Evolutionary conservation across 2,329 filamentous ascomycete species (phyloP).

Genomic region (Grosmannia serpens): DNA sequence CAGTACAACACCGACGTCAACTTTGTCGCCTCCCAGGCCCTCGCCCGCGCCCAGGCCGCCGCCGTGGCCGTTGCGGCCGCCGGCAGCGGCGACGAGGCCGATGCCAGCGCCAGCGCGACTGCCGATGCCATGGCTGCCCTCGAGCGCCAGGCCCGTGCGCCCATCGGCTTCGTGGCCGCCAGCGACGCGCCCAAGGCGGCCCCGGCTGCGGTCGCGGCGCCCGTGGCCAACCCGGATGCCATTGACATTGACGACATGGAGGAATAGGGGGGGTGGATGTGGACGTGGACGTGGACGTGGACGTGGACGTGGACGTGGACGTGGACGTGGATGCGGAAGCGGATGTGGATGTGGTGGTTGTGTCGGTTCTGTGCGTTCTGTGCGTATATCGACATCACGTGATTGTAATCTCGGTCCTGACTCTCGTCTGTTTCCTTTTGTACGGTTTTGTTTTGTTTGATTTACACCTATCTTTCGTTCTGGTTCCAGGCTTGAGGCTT

Average conservation of each 20-base stretch:
- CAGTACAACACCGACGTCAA: conserved; percentile 99
- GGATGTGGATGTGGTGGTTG: too few species aligned
- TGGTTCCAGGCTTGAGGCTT: too few species aligned
- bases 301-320: not conserved
- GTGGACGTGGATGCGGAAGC: too few species aligned
- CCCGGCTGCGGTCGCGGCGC: conserved; percentile 23
- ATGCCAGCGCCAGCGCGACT: conserved; percentile 33
- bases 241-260: conserved; percentile 70
- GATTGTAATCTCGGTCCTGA: too few species aligned
- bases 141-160: conserved; percentile 78
- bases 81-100: conserved; percentile 27
- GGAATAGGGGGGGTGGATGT: not conserved
- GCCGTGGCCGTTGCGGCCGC: conserved; percentile 18
- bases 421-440: too few species aligned
- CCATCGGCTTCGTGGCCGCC: conserved; percentile 82
- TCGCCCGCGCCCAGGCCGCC: conserved; percentile 62
- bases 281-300: not conserved
- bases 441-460: too few species aligned
- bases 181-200: conserved; percentile 55
- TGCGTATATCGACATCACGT: too few species aligned
- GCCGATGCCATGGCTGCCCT: conserved; percentile 82
- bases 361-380: too few species aligned
- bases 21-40: conserved; percentile 91
- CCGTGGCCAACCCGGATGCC: conserved; percentile 66
- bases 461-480: too few species aligned